These are phyloP conservation scores for Peronospora destructor DNA, from an alignment of 352 stramenopile genomes.

Conservation along the genomic window DNA sequence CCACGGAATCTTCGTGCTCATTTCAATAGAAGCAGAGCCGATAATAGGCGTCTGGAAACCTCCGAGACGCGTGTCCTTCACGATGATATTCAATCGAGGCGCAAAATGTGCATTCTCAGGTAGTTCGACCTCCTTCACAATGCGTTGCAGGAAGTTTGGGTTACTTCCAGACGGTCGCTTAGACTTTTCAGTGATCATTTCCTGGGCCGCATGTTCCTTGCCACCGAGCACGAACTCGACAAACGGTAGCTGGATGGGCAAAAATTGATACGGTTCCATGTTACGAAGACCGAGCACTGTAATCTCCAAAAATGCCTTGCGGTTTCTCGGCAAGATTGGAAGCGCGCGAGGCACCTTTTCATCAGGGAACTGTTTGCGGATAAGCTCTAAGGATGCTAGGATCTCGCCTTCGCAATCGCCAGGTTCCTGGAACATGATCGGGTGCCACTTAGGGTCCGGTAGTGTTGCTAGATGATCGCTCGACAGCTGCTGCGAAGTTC, in stretches of 20 bases:
- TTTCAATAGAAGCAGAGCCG: constrained; percentile 77
- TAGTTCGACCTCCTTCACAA: constrained; percentile 84
- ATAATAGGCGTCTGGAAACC: constrained; percentile 83
- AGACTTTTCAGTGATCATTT: constrained; percentile 85
- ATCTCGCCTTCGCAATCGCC: constrained; percentile 79
- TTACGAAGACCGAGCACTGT: constrained; percentile 79
- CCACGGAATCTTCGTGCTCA: constrained; percentile 81
- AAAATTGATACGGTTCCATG: constrained; percentile 85
- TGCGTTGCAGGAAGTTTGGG: constrained; percentile 87
- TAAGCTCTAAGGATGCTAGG: constrained; percentile 66
- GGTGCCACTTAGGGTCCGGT: constrained; percentile 66
- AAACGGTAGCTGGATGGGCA: constrained; percentile 84
- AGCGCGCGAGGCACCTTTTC: constrained; percentile 42
- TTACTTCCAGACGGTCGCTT: constrained; percentile 75
- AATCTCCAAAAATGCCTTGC: constrained; percentile 78
- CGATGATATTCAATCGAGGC: constrained; percentile 84
- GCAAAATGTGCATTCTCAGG: constrained; percentile 85
- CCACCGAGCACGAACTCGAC: constrained; percentile 85
- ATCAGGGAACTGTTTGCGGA: constrained; percentile 66
- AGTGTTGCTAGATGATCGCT: constrained; percentile 36
- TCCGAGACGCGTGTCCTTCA: constrained; percentile 84
- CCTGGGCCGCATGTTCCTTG: constrained; percentile 65
- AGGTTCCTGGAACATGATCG: constrained; percentile 69
- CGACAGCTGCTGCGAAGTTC: constrained; percentile 50
- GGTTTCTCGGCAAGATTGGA: constrained; percentile 56